phyloP scores from a whole-genome alignment of 441 rosid genomes.

The Hypseocharis bilobata region DNA sequence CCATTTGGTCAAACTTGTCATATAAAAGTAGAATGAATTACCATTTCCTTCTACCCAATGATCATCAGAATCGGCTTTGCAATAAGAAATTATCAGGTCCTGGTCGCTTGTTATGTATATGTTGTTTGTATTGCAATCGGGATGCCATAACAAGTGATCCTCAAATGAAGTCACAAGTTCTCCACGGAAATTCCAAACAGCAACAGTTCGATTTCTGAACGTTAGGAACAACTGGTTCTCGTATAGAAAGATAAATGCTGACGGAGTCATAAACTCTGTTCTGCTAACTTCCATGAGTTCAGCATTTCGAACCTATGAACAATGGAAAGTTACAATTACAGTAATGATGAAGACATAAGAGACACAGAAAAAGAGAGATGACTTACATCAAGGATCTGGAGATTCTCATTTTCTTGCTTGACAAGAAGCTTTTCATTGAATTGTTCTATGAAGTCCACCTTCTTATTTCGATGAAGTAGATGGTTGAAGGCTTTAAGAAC shows the following conservation, averaged over 20 bases:
- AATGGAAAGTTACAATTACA: constrained; percentile 6
- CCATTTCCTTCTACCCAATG: constrained; percentile 71
- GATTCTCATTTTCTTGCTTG: constrained; percentile 78
- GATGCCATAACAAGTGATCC: constrained; percentile 83
- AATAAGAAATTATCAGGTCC: constrained; percentile 89
- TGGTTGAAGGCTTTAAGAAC: constrained; percentile 66
- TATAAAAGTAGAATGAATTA: constrained; percentile 27
- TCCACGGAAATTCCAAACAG: constrained; percentile 88
- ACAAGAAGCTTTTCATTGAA: constrained; percentile 85
- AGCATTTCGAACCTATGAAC: constrained; percentile 51
- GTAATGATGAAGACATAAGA: constrained; percentile 5
- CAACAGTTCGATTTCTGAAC: constrained; percentile 62
- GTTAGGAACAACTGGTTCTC: constrained; percentile 73
- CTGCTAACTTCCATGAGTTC: constrained; percentile 57
- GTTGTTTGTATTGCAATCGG: constrained; percentile 90
- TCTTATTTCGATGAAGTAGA: constrained; percentile 71
- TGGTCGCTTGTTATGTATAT: constrained; percentile 83
- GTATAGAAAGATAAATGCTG: constrained; percentile 66
- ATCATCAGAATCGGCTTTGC: constrained; percentile 78
- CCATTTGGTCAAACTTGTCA: not conserved
- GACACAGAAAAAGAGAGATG: not conserved
- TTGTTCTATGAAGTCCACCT: constrained; percentile 77
- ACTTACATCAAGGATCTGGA: constrained; percentile 74
- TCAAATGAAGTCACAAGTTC: constrained; percentile 79
- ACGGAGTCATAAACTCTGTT: constrained; percentile 63